These are phyloP conservation scores for Phytophthora pistaciae DNA, from an alignment of 352 stramenopile genomes.

Conservation along the genomic window DNA sequence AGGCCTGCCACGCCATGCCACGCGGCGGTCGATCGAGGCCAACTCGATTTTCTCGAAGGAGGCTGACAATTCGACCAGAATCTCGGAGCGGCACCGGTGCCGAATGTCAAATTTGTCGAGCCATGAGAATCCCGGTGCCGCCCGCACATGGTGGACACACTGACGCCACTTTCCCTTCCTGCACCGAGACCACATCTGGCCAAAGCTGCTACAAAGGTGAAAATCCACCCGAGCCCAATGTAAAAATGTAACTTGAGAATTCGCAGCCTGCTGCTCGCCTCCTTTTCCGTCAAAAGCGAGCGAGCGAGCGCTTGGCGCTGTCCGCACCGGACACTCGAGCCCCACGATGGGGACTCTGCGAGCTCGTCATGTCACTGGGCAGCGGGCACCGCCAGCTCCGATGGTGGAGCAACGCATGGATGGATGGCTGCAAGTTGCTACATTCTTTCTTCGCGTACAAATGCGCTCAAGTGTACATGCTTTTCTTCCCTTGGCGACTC, in stretches of 20 bases:
- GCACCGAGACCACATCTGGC: constrained; percentile 23
- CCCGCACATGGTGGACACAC: constrained; percentile 28
- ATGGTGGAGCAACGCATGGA: constrained; percentile 10
- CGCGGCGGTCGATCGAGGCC: not conserved
- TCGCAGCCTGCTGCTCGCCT: constrained; percentile 3
- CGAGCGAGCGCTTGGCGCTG: constrained; percentile 6
- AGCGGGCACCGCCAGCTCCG: constrained; percentile 3
- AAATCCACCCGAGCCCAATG: constrained; percentile 20
- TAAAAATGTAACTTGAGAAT: constrained; percentile 14
- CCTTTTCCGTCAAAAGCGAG: constrained; percentile 1
- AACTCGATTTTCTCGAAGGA: constrained; percentile 5
- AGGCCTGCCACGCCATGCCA: not conserved
- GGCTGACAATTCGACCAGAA: constrained; percentile 6
- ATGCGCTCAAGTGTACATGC: not conserved
- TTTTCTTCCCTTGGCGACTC: not conserved
- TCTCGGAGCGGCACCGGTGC: not conserved
- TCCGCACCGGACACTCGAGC: constrained; percentile 17
- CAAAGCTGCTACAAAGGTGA: constrained; percentile 2
- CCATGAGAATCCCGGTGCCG: constrained; percentile 16
- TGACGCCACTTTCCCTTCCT: constrained; percentile 13
- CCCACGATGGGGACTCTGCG: constrained; percentile 6
- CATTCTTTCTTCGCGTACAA: not conserved
- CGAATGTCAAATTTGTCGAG: constrained; percentile 6
- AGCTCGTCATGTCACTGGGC: constrained; percentile 23
- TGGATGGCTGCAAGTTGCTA: constrained; percentile 15